Evolutionary conservation across 1,284 basidiomycete genomes (phyloP).

Genomic region (Wallemia hederae): DNA sequence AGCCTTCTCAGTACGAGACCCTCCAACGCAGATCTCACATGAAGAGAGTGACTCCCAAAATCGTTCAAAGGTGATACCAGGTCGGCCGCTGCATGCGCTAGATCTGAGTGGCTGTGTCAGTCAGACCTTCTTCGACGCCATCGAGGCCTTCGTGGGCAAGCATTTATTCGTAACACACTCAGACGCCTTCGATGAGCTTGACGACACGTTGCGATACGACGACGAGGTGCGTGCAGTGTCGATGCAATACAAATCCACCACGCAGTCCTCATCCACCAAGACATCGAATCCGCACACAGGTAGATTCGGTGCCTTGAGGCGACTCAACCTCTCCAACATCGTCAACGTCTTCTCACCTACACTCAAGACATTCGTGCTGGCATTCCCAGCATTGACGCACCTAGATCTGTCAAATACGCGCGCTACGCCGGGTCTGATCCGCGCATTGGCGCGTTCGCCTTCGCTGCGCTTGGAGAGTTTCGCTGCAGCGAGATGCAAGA

Average conservation of each 20-base stretch:
- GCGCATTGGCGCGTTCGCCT: constrained; percentile 29
- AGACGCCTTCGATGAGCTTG: constrained; percentile 8
- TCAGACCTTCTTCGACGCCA: constrained; percentile 50
- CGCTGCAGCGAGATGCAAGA: constrained; percentile 61
- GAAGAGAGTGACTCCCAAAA: background rate
- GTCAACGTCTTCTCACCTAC: constrained; percentile 41
- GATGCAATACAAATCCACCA: background rate
- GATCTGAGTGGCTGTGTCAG: constrained; percentile 89
- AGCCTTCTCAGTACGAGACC: background rate
- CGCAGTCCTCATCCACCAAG: background rate
- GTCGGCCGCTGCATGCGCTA: constrained; percentile 42
- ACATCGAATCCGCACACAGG: background rate
- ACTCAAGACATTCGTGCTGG: constrained; percentile 47
- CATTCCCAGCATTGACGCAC: constrained; percentile 64
- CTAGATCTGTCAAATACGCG: constrained; percentile 69
- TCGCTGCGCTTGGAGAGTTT: constrained; percentile 44
- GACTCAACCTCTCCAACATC: constrained; percentile 58
- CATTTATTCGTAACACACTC: constrained; percentile 21
- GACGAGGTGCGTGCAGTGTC: background rate
- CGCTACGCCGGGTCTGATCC: constrained; percentile 42
- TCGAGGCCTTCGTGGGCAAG: constrained; percentile 48
- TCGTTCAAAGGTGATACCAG: background rate
- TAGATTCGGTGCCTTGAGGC: constrained; percentile 42
- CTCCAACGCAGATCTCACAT: background rate
- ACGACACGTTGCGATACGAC: constrained; percentile 9